phyloP scores from a whole-genome alignment of 169 alveolate genomes.

The Plasmodium cynomolgi region DNA sequence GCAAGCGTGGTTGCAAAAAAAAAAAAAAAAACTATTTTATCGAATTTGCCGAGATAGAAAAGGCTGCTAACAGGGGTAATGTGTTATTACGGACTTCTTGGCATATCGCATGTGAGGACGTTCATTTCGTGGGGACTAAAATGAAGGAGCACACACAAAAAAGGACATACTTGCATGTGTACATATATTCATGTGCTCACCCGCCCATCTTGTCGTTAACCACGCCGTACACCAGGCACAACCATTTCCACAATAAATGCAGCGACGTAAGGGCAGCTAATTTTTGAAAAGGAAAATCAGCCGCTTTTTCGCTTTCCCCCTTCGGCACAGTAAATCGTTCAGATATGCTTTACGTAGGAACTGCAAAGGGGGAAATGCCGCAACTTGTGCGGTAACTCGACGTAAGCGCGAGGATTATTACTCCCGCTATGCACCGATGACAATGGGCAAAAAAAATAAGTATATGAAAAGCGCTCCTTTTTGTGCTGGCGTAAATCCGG shows the following conservation, averaged over 20 bases:
- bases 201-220: background rate
- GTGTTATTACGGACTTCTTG: background rate
- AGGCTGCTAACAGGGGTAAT: background rate
- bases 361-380: background rate
- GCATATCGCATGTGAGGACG: background rate
- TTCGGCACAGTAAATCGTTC: background rate
- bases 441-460: background rate
- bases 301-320: background rate
- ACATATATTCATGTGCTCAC: background rate
- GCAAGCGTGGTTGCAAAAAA: background rate
- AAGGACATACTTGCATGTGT: background rate
- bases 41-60: background rate
- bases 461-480: background rate
- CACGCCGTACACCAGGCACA: background rate
- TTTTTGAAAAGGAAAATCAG: background rate
- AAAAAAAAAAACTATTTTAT: background rate
- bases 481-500: no score
- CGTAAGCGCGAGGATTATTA: background rate
- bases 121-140: background rate
- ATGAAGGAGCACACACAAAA: background rate
- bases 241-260: background rate
- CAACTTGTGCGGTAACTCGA: background rate
- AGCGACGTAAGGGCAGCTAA: background rate
- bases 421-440: background rate
- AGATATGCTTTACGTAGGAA: background rate